These are phyloP conservation scores for Leccinum olivaceopallidum DNA, from an alignment of 768 basidiomycete genomes.

Conservation along the genomic window DNA sequence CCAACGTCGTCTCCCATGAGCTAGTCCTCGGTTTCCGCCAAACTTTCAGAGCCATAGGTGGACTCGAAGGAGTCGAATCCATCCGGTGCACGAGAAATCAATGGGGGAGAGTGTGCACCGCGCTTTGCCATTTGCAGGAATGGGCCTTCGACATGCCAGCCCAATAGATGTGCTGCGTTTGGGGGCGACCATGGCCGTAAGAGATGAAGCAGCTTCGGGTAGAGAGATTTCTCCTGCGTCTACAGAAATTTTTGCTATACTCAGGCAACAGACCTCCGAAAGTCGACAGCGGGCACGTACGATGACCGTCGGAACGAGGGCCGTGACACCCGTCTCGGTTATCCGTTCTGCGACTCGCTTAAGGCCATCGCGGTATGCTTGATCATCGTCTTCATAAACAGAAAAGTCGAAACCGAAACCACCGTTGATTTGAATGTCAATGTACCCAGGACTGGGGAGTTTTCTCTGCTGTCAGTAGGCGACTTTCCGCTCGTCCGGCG, in stretches of 20 bases:
- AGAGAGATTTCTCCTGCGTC: slow-evolving; percentile 79
- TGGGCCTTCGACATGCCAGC: slow-evolving; percentile 92
- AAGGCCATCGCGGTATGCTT: slow-evolving; percentile 66
- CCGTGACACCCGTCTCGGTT: slow-evolving; percentile 85
- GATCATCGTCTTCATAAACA: slow-evolving; percentile 71
- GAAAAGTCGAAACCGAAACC: slow-evolving; percentile 89
- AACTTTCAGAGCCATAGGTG: slow-evolving; percentile 68
- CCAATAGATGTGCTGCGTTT: slow-evolving; percentile 70
- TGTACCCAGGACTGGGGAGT: slow-evolving; percentile 67
- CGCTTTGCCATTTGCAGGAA: slow-evolving; percentile 82
- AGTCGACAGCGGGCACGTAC: slow-evolving; percentile 40
- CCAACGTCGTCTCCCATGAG: slow-evolving; percentile 41
- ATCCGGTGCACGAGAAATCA: slow-evolving; percentile 61
- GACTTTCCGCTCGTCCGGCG: background rate
- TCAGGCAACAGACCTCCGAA: background rate
- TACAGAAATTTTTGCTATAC: slow-evolving; percentile 26
- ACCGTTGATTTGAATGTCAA: slow-evolving; percentile 91
- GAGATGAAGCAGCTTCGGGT: slow-evolving; percentile 67
- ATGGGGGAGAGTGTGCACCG: slow-evolving; percentile 76
- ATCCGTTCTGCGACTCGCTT: slow-evolving; percentile 72
- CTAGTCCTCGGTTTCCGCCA: slow-evolving; percentile 69
- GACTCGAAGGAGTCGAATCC: slow-evolving; percentile 70
- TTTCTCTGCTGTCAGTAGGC: slow-evolving; percentile 10
- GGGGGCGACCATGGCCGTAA: slow-evolving; percentile 67
- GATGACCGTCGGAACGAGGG: slow-evolving; percentile 69